Evolutionary conservation across 768 basidiomycete species (phyloP).

Genomic region (Lactarius deliciosus): DNA sequence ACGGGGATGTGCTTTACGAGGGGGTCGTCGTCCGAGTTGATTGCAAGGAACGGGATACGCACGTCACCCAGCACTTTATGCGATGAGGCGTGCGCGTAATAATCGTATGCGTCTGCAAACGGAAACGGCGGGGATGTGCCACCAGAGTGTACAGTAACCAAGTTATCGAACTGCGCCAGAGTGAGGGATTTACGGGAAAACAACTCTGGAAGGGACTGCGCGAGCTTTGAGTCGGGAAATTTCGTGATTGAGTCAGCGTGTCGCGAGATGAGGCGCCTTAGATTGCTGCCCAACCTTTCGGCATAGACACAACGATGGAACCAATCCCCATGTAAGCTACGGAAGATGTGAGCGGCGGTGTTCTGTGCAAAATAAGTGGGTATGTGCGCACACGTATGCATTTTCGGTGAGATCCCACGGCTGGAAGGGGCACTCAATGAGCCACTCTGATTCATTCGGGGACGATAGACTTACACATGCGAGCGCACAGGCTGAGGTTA

Average conservation of each 20-base stretch:
- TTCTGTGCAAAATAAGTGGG: background rate
- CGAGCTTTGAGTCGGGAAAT: conserved; percentile 51
- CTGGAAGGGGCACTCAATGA: conserved; percentile 33
- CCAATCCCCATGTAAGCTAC: conserved; percentile 55
- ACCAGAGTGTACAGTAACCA: conserved; percentile 65
- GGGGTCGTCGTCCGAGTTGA: conserved; percentile 85
- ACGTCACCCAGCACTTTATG: conserved; percentile 60
- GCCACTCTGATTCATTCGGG: conserved; percentile 10
- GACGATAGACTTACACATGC: conserved; percentile 60
- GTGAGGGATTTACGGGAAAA: conserved; percentile 52
- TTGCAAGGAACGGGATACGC: conserved; percentile 69
- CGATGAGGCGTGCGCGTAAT: conserved; percentile 57
- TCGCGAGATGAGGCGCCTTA: conserved; percentile 54
- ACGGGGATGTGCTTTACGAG: conserved; percentile 65
- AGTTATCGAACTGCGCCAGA: conserved; percentile 57
- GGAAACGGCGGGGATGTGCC: conserved; percentile 56
- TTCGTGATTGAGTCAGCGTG: conserved; percentile 49
- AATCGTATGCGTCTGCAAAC: conserved; percentile 45
- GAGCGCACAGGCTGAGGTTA: conserved; percentile 65
- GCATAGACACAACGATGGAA: conserved; percentile 68
- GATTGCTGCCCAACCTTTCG: conserved; percentile 74
- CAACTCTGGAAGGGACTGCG: conserved; percentile 48
- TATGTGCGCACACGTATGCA: conserved; percentile 34
- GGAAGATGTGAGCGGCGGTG: conserved; percentile 9
- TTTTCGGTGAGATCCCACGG: conserved; percentile 51